Evolutionary conservation across 2,329 filamentous ascomycete genomes (phyloP).

Genomic region (Plenodomus biglobosus): DNA sequence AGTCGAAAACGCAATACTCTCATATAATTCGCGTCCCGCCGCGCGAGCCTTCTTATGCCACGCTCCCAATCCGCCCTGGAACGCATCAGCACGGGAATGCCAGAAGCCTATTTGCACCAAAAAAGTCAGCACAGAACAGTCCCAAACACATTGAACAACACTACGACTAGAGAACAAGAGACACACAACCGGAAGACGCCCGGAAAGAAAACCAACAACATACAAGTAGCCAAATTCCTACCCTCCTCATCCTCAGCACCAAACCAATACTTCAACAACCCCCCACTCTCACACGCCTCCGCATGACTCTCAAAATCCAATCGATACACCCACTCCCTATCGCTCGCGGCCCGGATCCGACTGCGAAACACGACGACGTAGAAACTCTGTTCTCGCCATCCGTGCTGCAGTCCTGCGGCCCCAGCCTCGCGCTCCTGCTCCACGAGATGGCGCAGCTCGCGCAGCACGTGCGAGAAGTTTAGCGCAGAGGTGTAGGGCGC

Average conservation of each 20-base stretch:
- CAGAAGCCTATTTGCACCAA: slow-evolving; percentile 59
- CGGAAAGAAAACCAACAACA: slow-evolving; percentile 29
- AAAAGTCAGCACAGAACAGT: slow-evolving; percentile 4
- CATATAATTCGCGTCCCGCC: slow-evolving; percentile 53
- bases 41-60: slow-evolving; percentile 58
- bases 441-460: slow-evolving; percentile 58
- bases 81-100: slow-evolving; percentile 61
- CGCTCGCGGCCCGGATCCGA: slow-evolving; percentile 65
- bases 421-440: slow-evolving; percentile 35
- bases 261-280: slow-evolving; percentile 93
- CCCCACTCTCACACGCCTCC: slow-evolving; percentile 77
- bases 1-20: slow-evolving; percentile 46
- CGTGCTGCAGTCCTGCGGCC: slow-evolving; percentile 20
- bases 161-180: neutral
- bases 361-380: slow-evolving; percentile 87
- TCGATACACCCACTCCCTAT: slow-evolving; percentile 67
- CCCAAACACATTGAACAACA: too few relatives aligned
- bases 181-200: neutral
- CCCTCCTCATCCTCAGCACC: slow-evolving; percentile 68
- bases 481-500: slow-evolving; percentile 72
- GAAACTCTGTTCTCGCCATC: slow-evolving; percentile 67
- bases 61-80: slow-evolving; percentile 61
- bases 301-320: slow-evolving; percentile 78
- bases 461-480: slow-evolving; percentile 71
- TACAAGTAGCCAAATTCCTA: slow-evolving; percentile 76